Conservation (phyloP, 2,329 filamentous ascomycete genomes). For the Neonectria ditissima region DNA sequence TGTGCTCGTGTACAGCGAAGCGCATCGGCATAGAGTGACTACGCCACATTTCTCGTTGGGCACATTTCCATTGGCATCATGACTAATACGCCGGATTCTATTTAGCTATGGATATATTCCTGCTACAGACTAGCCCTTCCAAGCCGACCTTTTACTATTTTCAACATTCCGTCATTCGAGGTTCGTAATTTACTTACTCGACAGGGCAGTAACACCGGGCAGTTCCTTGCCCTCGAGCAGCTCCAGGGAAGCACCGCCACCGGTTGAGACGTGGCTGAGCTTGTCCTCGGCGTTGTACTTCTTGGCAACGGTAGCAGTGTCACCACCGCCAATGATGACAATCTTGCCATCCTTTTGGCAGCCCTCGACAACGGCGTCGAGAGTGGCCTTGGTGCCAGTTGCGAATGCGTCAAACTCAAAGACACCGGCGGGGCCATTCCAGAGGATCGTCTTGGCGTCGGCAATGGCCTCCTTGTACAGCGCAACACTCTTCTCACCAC, state of each 20-base stretch:
- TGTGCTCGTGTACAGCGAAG: neutral
- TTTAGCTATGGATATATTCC: constrained; percentile 38
- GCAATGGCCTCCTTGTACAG: constrained; percentile 89
- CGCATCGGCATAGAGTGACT: constrained; percentile 7
- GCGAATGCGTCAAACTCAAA: constrained; percentile 98
- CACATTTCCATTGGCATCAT: too few relatives aligned
- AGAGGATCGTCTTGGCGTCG: constrained; percentile 94
- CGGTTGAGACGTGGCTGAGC: constrained; percentile 97
- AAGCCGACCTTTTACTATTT: constrained; percentile 47
- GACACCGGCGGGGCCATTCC: constrained; percentile 97
- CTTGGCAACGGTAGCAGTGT: constrained; percentile 96
- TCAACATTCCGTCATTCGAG: constrained; percentile 49
- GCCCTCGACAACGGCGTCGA: constrained; percentile 87
- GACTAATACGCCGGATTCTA: constrained; percentile 22
- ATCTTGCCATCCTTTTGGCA: constrained; percentile 84
- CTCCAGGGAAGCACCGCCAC: constrained; percentile 94
- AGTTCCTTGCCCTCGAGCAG: constrained; percentile 98
- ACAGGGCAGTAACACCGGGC: constrained; percentile 92
- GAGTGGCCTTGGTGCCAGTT: constrained; percentile 88
- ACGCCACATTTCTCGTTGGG: constrained; percentile 32
- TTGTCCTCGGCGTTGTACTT: constrained; percentile 98
- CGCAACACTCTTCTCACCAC: constrained; percentile 87
- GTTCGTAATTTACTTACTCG: constrained; percentile 69
- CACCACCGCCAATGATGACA: constrained; percentile 98
- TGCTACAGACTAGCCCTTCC: constrained; percentile 53